phyloP scores from a whole-genome alignment of 257 asterid species.

The Penstemon davidsonii region DNA sequence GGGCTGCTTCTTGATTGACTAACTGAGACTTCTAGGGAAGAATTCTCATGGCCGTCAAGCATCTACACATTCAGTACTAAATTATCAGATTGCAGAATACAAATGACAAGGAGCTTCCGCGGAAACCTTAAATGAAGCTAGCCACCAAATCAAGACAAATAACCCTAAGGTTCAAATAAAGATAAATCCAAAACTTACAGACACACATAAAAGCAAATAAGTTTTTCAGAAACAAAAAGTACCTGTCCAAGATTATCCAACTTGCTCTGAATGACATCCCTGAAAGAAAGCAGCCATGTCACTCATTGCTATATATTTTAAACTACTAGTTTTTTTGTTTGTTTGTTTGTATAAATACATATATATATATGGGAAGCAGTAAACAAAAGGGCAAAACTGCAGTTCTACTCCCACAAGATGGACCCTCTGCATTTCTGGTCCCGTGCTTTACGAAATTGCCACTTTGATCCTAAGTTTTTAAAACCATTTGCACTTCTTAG shows the following conservation, averaged over 20 bases:
- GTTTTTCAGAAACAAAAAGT: conserved; percentile 24
- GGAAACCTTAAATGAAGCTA: background rate
- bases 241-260: conserved; percentile 97
- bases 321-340: too few species aligned
- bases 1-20: conserved; percentile 55
- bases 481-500: too few species aligned
- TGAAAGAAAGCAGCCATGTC: conserved; percentile 39
- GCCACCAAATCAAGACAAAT: background rate
- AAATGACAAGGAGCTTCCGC: conserved; percentile 1
- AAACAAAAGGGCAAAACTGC: too few species aligned
- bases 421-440: too few species aligned
- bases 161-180: background rate
- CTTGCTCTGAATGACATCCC: conserved; percentile 94
- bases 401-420: too few species aligned
- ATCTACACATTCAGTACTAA: conserved; percentile 44
- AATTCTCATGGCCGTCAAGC: conserved; percentile 85
- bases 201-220: background rate
- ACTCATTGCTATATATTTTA: background rate
- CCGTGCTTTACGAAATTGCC: too few species aligned
- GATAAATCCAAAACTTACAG: background rate
- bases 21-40: conserved; percentile 46
- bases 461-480: too few species aligned
- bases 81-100: conserved; percentile 26
- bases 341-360: too few species aligned
- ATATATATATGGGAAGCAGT: too few species aligned